phyloP scores from a whole-genome alignment of 225 moss, liverwort and hornwort genomes.

The Asterella californica region DNA sequence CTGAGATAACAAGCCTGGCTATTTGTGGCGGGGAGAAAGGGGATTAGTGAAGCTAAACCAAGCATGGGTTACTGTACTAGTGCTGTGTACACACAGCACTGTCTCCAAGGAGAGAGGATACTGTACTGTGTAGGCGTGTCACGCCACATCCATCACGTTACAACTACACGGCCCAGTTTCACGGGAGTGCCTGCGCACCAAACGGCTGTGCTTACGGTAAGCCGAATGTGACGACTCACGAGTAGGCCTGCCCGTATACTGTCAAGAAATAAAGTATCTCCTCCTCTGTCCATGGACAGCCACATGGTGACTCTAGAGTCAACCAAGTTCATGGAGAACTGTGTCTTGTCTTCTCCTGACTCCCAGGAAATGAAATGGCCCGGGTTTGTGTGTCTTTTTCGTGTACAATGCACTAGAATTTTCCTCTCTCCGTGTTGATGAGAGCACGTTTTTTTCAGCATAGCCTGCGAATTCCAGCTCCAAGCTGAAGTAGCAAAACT shows the following conservation, averaged over 20 bases:
- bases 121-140: neutral
- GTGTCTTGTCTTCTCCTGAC: neutral
- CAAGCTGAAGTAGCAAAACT: neutral
- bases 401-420: too few relatives aligned
- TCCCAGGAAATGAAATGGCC: neutral
- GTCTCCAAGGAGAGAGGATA: neutral
- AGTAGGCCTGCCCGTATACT: neutral
- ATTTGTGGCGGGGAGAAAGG: too few relatives aligned
- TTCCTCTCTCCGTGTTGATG: too few relatives aligned
- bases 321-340: neutral
- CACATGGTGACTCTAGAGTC: neutral
- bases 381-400: too few relatives aligned
- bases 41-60: neutral
- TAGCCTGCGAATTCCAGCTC: neutral
- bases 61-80: too few relatives aligned
- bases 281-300: neutral
- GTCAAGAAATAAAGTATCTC: neutral
- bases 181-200: neutral
- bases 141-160: neutral
- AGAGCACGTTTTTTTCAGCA: neutral
- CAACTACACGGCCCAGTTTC: neutral
- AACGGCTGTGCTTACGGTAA: neutral
- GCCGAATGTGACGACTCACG: neutral
- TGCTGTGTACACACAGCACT: too few relatives aligned
- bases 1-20: too few relatives aligned